A percentile compares a stretch with the other conserved stretches of the same genome.
Evolutionary conservation across 106 monocot species (phyloP).

Genomic region (Dendrobium huoshanense): DNA sequence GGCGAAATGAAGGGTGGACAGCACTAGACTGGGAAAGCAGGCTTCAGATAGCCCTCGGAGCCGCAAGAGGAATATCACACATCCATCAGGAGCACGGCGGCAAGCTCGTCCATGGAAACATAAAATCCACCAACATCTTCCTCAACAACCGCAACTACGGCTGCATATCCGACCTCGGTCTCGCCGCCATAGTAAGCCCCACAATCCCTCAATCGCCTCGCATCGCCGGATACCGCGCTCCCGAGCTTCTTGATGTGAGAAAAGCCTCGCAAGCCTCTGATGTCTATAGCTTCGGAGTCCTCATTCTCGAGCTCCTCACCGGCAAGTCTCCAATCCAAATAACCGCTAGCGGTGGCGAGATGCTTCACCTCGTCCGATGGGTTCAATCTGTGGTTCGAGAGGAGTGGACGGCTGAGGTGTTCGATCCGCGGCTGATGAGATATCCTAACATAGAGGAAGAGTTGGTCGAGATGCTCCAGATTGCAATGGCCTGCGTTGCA

Average conservation of each 20-base stretch:
- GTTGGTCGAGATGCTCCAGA: constrained; percentile 70
- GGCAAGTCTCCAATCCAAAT: constrained; percentile 35
- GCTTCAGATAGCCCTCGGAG: constrained; percentile 44
- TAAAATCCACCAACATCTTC: constrained; percentile 63
- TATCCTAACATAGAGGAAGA: constrained; percentile 60
- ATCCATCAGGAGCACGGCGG: constrained; percentile 37
- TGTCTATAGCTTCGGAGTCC: constrained; percentile 54
- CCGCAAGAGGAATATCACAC: constrained; percentile 43
- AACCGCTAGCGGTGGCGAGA: constrained; percentile 25
- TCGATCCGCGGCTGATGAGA: constrained; percentile 65
- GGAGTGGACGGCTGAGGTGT: constrained; percentile 93
- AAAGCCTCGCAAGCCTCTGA: constrained; percentile 29
- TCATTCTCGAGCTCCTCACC: constrained; percentile 56
- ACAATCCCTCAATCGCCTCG: constrained; percentile 25
- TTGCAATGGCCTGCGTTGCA: constrained; percentile 70
- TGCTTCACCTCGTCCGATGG: constrained; percentile 46
- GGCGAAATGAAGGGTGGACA: constrained; percentile 32
- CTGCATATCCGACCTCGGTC: constrained; percentile 47
- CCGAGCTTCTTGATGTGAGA: constrained; percentile 29
- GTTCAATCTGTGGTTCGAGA: constrained; percentile 81
- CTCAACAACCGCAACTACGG: constrained; percentile 33
- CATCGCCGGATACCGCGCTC: constrained; percentile 41
- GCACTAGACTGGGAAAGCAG: constrained; percentile 55
- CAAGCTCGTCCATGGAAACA: constrained; percentile 56
- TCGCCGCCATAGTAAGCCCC: constrained; percentile 30